Evolutionary conservation across 106 monocot species (phyloP).

Genomic region (Dioscorea dumetorum): DNA sequence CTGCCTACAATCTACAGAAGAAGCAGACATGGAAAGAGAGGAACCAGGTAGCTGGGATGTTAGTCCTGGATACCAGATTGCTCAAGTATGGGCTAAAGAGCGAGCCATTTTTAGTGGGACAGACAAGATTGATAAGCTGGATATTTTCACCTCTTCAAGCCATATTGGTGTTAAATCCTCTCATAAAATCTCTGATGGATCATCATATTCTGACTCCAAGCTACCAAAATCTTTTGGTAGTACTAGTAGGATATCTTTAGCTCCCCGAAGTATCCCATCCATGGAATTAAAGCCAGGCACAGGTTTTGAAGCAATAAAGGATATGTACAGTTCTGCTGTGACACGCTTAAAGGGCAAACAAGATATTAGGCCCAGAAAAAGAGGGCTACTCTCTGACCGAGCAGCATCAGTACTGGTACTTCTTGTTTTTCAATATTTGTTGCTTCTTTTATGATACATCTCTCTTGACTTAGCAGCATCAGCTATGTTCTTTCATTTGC

Average conservation of each 20-base stretch:
- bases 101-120: conserved; percentile 24
- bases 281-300: conserved; percentile 9
- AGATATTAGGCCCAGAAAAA: conserved; percentile 34
- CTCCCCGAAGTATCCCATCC: conserved; percentile 14
- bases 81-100: conserved; percentile 71
- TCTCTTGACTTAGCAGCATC: too few relatives aligned
- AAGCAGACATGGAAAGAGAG: conserved; percentile 22
- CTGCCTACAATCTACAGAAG: conserved; percentile 9
- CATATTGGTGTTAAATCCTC: conserved; percentile 61
- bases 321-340: conserved; percentile 33
- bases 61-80: conserved; percentile 74
- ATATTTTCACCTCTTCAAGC: conserved; percentile 36
- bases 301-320: conserved; percentile 25
- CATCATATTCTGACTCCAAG: not conserved
- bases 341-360: conserved; percentile 30
- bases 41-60: conserved; percentile 19
- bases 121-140: conserved; percentile 20
- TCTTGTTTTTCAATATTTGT: not conserved
- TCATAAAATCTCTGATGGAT: conserved; percentile 1
- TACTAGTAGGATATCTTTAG: not conserved
- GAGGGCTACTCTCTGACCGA: conserved; percentile 53
- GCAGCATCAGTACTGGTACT: conserved; percentile 92
- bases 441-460: too few relatives aligned
- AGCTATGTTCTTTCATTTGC: too few relatives aligned
- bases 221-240: conserved; percentile 11